phyloP scores from a whole-genome alignment of 345 rosid species.

The Psidium guajava region DNA sequence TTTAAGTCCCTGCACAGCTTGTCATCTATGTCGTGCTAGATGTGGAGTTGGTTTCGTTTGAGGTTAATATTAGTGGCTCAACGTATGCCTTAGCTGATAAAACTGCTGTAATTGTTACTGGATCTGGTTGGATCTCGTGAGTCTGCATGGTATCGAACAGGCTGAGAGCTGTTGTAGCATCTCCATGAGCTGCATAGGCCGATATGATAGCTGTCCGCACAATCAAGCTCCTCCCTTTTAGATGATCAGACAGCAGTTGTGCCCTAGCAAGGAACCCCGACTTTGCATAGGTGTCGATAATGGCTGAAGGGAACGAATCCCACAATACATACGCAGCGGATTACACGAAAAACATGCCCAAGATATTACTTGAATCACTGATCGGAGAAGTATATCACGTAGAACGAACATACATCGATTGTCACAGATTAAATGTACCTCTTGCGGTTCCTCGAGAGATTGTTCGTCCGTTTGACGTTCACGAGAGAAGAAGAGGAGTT shows the following conservation, averaged over 20 bases:
- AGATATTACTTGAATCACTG: too few species aligned
- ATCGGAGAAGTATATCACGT: too few species aligned
- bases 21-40: slow-evolving; percentile 19
- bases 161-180: slow-evolving; percentile 35
- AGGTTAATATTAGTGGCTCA: slow-evolving; percentile 8
- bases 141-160: slow-evolving; percentile 48
- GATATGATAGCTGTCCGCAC: slow-evolving; percentile 81
- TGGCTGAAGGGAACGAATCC: slow-evolving; percentile 6
- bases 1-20: slow-evolving; percentile 26
- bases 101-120: slow-evolving; percentile 62
- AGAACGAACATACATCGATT: too few species aligned
- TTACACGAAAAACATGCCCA: too few species aligned
- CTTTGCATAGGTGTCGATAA: slow-evolving; percentile 64
- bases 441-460: too few species aligned
- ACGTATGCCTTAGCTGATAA: slow-evolving; percentile 22
- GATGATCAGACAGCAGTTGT: slow-evolving; percentile 39
- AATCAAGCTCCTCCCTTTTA: slow-evolving; percentile 47
- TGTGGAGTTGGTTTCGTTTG: slow-evolving; percentile 11
- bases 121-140: slow-evolving; percentile 47
- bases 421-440: too few species aligned
- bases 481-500: too few species aligned
- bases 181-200: slow-evolving; percentile 69
- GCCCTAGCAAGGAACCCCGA: slow-evolving; percentile 56
- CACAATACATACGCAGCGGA: too few species aligned
- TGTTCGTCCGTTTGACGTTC: too few species aligned